Evolutionary conservation across 805 yeast species (phyloP), one percentile per base, ranked within the genome.

Genomic region (Schwanniomyces yamadae): DNA sequence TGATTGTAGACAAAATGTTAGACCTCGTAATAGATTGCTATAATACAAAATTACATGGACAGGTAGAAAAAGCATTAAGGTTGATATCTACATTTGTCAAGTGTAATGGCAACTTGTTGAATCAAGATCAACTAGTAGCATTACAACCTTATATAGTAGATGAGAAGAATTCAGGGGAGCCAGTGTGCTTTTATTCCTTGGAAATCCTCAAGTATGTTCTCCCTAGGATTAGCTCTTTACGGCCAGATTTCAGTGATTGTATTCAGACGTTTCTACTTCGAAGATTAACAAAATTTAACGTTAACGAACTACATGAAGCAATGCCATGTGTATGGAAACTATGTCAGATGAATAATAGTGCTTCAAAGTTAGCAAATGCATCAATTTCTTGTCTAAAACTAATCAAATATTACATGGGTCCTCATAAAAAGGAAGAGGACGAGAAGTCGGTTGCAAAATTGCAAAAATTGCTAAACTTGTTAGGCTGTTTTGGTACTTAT

Each of bases 401-500:
- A 34, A 45, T 82, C 4, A 61, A 63, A 27, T 81, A 80, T 0
- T 79, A 57, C 44, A 50, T 77, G 3, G 57, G 57, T 4, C 45
- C 4, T 36, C 45, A 31, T 46, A 55, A 15, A 49, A 37, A 21
- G 32, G 39, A 30, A 25, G 30, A 3, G 26, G 53, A 54, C 23
- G 45, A 37, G 3, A 45, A 49, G 2, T 50, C 64, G 3, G 81
- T 75, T 33, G 59, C 69, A 2, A 78, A 70, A 44, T 47, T 82
- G 3, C 69, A 71, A 15, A 72, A 85, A 40, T 55, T 87, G 5
- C 51, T 88, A 1, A 76, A 75, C 47, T 58, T 88, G 15, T 53
- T 85, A 4, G 90, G 95, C 0, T 73, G 75, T 28, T 78, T 88
- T 59, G 95, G 90, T 0, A 69, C 82, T 30, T 74, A 72, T 44